A percentile compares a stretch with the other conserved stretches of the same genome.
phyloP scores from a whole-genome alignment of 176 grass and related monocot species.

The Pontederia paniculata region DNA sequence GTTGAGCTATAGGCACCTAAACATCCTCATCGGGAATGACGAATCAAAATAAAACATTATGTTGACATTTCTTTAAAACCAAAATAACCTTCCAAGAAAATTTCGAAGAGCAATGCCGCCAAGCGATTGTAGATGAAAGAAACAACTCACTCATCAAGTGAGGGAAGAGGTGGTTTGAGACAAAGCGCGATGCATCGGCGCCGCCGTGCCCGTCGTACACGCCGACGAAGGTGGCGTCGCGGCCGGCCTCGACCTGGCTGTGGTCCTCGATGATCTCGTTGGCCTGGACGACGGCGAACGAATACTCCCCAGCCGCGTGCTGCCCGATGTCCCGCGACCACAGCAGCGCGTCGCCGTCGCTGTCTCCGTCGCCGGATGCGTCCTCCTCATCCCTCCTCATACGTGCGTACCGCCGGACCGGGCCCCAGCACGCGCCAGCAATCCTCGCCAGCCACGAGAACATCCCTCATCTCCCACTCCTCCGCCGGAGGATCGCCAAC shows the following conservation, averaged over 20 bases:
- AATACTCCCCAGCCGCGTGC: slow-evolving; percentile 77
- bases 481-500: slow-evolving; percentile 12
- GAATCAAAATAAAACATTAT: not conserved
- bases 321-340: slow-evolving; percentile 74
- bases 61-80: not conserved
- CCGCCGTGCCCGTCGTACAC: slow-evolving; percentile 97
- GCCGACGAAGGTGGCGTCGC: slow-evolving; percentile 62
- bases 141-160: slow-evolving; percentile 76
- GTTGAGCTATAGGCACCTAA: no score
- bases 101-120: not conserved
- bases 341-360: slow-evolving; percentile 48
- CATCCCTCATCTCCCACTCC: slow-evolving; percentile 85
- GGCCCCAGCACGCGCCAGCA: slow-evolving; percentile 78
- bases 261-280: slow-evolving; percentile 94
- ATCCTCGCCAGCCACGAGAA: slow-evolving; percentile 78
- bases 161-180: slow-evolving; percentile 68
- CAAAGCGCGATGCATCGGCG: slow-evolving; percentile 81
- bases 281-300: slow-evolving; percentile 90
- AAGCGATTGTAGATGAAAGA: not conserved
- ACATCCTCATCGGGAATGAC: not conserved
- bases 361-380: not conserved
- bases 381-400: slow-evolving; percentile 80
- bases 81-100: not conserved
- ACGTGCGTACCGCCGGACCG: slow-evolving; percentile 64
- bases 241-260: slow-evolving; percentile 82